Evolutionary conservation across 169 alveolate genomes (phyloP).

Genomic region (Theileria equi): DNA sequence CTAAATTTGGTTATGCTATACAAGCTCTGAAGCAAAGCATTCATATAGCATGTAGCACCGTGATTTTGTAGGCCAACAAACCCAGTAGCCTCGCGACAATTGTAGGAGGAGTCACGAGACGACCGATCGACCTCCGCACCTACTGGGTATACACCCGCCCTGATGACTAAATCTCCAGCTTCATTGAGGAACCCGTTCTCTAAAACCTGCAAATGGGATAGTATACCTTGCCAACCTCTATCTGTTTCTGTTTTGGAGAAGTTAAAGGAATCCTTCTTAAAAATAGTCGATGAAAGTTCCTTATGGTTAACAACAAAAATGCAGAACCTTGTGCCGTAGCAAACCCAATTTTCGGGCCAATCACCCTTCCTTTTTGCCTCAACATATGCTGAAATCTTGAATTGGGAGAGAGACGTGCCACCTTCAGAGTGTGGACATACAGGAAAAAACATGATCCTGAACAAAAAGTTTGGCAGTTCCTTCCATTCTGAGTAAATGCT

Average conservation of each 20-base stretch:
- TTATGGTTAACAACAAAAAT: conserved; percentile 73
- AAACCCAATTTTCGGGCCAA: conserved; percentile 84
- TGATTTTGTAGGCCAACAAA: conserved; percentile 93
- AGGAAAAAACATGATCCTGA: conserved; percentile 63
- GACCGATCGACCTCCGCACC: conserved; percentile 75
- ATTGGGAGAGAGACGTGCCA: conserved; percentile 15
- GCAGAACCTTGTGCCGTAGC: conserved; percentile 76
- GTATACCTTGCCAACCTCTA: conserved; percentile 82
- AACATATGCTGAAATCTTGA: conserved; percentile 64
- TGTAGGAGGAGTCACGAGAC: conserved; percentile 62
- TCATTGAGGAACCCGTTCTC: conserved; percentile 68
- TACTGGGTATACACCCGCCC: conserved; percentile 76
- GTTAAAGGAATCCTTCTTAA: conserved; percentile 72
- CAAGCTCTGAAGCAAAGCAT: conserved; percentile 94
- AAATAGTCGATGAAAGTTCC: conserved; percentile 70
- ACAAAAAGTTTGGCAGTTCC: conserved; percentile 54
- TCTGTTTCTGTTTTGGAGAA: conserved; percentile 75
- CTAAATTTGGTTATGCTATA: conserved; percentile 95
- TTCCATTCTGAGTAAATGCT: conserved; percentile 63
- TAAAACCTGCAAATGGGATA: conserved; percentile 64
- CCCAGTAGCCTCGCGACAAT: conserved; percentile 85
- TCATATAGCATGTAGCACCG: conserved; percentile 99
- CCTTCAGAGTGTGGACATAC: conserved; percentile 51
- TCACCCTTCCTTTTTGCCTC: conserved; percentile 77
- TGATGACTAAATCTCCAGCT: conserved; percentile 69